These are phyloP conservation scores for Linnemannia hyalina DNA, from an alignment of 192 early-diverging fungal species.

Conservation along the genomic window DNA sequence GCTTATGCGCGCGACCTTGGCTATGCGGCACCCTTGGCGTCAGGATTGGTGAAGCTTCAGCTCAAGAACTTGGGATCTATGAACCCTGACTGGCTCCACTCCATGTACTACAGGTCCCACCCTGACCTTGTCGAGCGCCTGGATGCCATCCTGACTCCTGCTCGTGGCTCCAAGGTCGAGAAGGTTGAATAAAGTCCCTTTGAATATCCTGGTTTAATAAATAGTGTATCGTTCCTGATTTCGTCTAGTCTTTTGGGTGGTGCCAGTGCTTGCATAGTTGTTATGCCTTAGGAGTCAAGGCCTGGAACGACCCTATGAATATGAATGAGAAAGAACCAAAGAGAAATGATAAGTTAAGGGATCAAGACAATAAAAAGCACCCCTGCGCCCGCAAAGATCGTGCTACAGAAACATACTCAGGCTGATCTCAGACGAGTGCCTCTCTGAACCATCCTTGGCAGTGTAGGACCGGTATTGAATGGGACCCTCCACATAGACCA, in stretches of 20 bases:
- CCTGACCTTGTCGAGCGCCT: conserved; percentile 93
- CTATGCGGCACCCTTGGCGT: conserved; percentile 77
- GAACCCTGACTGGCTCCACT: conserved; percentile 89
- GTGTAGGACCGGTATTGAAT: conserved; percentile 74
- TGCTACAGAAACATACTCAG: conserved; percentile 52
- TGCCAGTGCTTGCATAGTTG: neutral
- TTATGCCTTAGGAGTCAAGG: conserved; percentile 25
- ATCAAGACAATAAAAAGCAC: neutral
- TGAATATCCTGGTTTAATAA: neutral
- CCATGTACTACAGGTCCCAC: conserved; percentile 93
- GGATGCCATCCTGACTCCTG: conserved; percentile 59
- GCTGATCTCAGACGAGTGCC: conserved; percentile 63
- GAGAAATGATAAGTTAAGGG: neutral
- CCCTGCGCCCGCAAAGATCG: neutral
- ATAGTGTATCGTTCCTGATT: neutral
- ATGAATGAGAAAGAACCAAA: neutral
- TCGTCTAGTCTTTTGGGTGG: neutral
- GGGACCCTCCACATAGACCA: conserved; percentile 75
- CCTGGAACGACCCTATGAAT: conserved; percentile 32
- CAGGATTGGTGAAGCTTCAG: conserved; percentile 90
- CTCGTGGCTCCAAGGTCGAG: conserved; percentile 19
- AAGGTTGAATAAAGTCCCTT: conserved; percentile 27
- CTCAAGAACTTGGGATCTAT: conserved; percentile 90
- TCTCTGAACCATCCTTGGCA: conserved; percentile 72
- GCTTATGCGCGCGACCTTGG: conserved; percentile 89